phyloP scores from a whole-genome alignment of 805 yeast genomes.

The Candida jianshihensis region DNA sequence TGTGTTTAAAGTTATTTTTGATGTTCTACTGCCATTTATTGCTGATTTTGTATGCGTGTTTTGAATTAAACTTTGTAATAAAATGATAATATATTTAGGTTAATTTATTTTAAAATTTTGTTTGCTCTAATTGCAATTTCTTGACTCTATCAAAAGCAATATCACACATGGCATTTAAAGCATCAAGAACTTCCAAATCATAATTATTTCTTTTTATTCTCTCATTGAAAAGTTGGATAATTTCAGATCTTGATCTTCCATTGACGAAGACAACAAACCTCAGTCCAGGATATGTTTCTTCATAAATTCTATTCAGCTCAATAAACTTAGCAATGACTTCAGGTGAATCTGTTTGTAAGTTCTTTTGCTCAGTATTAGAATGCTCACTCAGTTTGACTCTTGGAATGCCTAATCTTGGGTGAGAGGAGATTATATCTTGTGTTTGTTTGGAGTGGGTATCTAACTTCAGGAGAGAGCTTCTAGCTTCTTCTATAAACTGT shows the following conservation, averaged over 20 bases:
- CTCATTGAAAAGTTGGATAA: constrained; percentile 54
- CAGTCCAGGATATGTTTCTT: constrained; percentile 58
- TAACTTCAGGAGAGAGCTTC: constrained; percentile 7
- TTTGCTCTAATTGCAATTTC: constrained; percentile 38
- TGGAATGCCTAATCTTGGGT: constrained; percentile 79
- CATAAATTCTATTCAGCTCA: constrained; percentile 55
- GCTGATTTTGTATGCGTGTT: too few species aligned
- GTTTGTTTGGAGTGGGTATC: constrained; percentile 11
- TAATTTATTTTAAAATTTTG: too few species aligned
- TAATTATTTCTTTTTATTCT: constrained; percentile 55
- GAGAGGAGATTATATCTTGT: constrained; percentile 70
- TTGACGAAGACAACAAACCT: constrained; percentile 86
- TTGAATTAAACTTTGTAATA: too few species aligned
- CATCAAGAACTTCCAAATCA: constrained; percentile 50
- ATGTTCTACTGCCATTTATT: too few species aligned
- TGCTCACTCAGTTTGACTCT: constrained; percentile 49
- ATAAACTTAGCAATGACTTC: constrained; percentile 42
- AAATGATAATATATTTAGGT: too few species aligned
- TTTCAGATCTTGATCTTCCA: constrained; percentile 61
- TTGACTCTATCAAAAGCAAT: constrained; percentile 73
- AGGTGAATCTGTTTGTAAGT: constrained; percentile 37
- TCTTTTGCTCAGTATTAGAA: constrained; percentile 65
- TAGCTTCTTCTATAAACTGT: constrained; percentile 13
- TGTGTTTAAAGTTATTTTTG: too few species aligned
- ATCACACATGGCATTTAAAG: constrained; percentile 86